Evolutionary conservation across 441 rosid genomes (phyloP).

Genomic region (Omphalea diandra): DNA sequence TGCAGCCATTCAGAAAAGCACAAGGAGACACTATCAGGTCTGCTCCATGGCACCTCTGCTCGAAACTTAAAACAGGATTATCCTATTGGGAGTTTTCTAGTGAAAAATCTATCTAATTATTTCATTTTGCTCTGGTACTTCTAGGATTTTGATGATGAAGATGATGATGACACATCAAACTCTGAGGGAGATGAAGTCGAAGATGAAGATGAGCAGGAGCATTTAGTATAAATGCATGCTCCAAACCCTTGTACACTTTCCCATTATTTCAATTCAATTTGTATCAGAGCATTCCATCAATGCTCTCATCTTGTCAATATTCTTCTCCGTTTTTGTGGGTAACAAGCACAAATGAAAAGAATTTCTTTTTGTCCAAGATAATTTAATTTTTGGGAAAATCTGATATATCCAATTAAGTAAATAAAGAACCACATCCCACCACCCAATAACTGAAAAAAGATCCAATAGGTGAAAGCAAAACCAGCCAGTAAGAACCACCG

Average conservation of each 20-base stretch:
- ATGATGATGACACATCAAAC: conserved; percentile 32
- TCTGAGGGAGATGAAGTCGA: conserved; percentile 40
- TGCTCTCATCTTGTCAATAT: conserved; percentile 22
- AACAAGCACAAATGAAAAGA: not conserved
- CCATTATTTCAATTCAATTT: not conserved
- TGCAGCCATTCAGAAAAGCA: conserved; percentile 50
- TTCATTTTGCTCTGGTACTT: not conserved
- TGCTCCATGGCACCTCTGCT: no score
- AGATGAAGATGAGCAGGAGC: conserved; percentile 35
- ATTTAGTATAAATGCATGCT: conserved; percentile 22
- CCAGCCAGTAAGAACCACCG: conserved; percentile 16
- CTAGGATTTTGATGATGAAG: conserved; percentile 31
- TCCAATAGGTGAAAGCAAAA: not conserved
- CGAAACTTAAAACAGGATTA: no score
- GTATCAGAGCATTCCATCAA: conserved; percentile 19
- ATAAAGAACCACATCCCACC: not conserved
- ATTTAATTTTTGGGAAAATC: not conserved
- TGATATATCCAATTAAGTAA: not conserved
- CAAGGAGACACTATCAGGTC: conserved; percentile 45
- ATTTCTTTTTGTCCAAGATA: not conserved
- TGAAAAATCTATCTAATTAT: not conserved
- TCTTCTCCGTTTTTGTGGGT: conserved; percentile 17
- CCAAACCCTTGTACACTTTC: not conserved
- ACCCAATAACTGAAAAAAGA: conserved; percentile 13
- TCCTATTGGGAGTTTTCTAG: not conserved